phyloP scores from a whole-genome alignment of 148 eudicot species.

The Euryodendron excelsum region DNA sequence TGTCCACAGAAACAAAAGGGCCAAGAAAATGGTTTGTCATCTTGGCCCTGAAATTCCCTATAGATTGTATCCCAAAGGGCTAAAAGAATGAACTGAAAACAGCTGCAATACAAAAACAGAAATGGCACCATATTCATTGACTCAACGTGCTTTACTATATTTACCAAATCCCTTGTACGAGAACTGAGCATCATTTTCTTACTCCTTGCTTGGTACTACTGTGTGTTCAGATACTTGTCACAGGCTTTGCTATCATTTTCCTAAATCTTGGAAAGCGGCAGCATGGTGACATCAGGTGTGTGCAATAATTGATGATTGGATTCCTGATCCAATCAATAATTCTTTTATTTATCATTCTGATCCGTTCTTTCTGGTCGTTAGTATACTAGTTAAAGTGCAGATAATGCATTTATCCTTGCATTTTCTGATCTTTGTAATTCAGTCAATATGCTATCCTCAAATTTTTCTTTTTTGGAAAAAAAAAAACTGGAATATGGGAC shows the following conservation, averaged over 20 bases:
- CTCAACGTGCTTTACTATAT: background rate
- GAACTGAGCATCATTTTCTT: background rate
- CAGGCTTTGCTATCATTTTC: slow-evolving; percentile 88
- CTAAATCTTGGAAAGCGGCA: slow-evolving; percentile 84
- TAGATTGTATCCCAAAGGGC: background rate
- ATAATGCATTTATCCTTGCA: background rate
- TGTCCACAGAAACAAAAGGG: too few relatives aligned
- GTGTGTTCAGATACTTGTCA: slow-evolving; percentile 73
- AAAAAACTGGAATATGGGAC: background rate
- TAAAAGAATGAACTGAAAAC: background rate
- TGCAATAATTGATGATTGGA: background rate
- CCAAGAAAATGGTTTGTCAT: too few relatives aligned
- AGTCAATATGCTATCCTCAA: background rate
- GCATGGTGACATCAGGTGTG: slow-evolving; percentile 87
- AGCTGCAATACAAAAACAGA: background rate
- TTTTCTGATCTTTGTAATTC: slow-evolving; percentile 4
- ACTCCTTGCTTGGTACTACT: slow-evolving; percentile 20
- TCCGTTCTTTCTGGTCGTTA: too few relatives aligned
- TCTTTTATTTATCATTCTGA: too few relatives aligned
- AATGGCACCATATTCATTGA: background rate
- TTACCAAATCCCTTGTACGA: background rate
- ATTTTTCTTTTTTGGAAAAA: too few relatives aligned
- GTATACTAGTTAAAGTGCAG: background rate
- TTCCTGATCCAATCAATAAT: too few relatives aligned
- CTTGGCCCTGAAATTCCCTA: slow-evolving; percentile 4